Conservation (phyloP, 805 yeast genomes). For the Zygosaccharomyces gambellarensis region DNA sequence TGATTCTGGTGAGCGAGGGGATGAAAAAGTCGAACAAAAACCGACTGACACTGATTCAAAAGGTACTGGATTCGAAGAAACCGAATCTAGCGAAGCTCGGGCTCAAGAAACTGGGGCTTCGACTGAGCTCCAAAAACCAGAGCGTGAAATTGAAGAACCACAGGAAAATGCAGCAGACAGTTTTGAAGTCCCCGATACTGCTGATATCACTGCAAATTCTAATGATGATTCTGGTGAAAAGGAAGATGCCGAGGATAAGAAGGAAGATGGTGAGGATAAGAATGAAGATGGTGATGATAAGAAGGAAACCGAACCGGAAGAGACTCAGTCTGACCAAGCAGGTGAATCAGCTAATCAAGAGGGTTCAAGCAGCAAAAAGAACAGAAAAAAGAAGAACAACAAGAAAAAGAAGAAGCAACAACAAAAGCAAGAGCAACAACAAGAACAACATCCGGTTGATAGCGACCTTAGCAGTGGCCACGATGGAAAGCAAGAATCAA, state of each 20-base stretch:
- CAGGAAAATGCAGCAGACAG: slow-evolving; percentile 9
- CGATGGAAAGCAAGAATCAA: slow-evolving; percentile 16
- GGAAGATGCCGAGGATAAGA: slow-evolving; percentile 6
- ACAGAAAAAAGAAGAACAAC: slow-evolving; percentile 28
- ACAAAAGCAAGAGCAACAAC: neutral
- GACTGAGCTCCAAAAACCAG: neutral
- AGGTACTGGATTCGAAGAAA: neutral
- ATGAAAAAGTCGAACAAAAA: neutral
- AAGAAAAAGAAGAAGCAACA: slow-evolving; percentile 30
- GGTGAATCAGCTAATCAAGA: slow-evolving; percentile 2
- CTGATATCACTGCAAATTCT: slow-evolving; percentile 2
- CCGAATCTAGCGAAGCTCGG: neutral
- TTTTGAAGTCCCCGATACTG: neutral
- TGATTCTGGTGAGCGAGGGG: neutral
- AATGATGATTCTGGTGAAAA: slow-evolving; percentile 12
- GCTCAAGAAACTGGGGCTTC: neutral
- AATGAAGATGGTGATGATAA: slow-evolving; percentile 8
- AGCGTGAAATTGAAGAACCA: slow-evolving; percentile 9
- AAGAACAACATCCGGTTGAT: neutral
- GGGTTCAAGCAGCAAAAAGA: slow-evolving; percentile 12
- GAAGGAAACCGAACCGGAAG: neutral
- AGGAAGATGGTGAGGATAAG: neutral
- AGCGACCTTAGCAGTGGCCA: slow-evolving; percentile 5
- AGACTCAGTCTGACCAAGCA: slow-evolving; percentile 1
- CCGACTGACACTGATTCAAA: neutral